Conservation (phyloP, 2,329 filamentous ascomycete genomes). For the Fusarium luffae region DNA sequence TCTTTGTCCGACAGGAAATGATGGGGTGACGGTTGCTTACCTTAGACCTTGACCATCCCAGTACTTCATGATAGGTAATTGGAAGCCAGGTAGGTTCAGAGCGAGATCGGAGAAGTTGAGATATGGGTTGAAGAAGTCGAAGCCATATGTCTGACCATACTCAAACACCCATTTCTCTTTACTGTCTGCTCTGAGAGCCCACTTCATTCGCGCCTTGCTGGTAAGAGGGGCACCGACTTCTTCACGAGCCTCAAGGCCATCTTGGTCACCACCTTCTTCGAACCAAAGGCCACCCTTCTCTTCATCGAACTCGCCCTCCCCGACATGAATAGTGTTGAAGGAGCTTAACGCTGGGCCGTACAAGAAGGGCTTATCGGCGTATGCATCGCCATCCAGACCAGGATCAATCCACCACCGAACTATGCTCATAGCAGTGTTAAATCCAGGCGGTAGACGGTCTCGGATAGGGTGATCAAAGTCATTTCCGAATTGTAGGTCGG, state of each 20-base stretch:
- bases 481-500: conserved; percentile 90
- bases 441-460: conserved; percentile 85
- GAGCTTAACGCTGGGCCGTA: conserved; percentile 85
- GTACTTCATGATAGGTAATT: conserved; percentile 77
- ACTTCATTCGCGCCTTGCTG: conserved; percentile 67
- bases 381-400: conserved; percentile 87
- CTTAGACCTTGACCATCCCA: conserved; percentile 83
- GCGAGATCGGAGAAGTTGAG: conserved; percentile 83
- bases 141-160: conserved; percentile 62
- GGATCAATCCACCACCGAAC: conserved; percentile 94
- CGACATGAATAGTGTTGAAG: conserved; percentile 81
- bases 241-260: conserved; percentile 59
- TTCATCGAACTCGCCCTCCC: conserved; percentile 61
- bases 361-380: conserved; percentile 85
- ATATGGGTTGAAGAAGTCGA: conserved; percentile 90
- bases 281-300: conserved; percentile 66
- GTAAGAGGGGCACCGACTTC: conserved; percentile 63
- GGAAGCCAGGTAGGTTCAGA: conserved; percentile 77
- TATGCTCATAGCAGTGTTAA: conserved; percentile 83
- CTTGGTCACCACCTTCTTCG: conserved; percentile 73
- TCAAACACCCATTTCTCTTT: conserved; percentile 67
- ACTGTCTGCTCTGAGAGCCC: conserved; percentile 62
- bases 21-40: conserved; percentile 59
- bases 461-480: conserved; percentile 94
- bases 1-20: background rate